Percentiles rank a stretch among this genome's conserved stretches.
Evolutionary conservation across 1,284 basidiomycete species (phyloP).

Genomic region (Athelia psychrophila): DNA sequence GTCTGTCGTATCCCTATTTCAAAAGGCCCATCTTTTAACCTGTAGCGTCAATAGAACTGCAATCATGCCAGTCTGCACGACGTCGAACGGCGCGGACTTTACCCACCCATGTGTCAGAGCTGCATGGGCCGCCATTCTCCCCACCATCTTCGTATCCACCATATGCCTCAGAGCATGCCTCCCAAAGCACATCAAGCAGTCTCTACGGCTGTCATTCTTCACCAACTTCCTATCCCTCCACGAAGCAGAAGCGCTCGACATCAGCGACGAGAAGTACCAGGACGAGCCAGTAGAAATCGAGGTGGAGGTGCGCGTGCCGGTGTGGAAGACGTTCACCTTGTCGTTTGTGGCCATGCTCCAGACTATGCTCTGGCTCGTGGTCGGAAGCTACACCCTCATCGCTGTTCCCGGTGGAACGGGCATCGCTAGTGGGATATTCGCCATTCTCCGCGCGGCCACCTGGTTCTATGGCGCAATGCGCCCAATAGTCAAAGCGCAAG

Average conservation of each 20-base stretch:
- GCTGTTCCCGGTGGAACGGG: conserved; percentile 19
- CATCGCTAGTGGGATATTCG: conserved; percentile 26
- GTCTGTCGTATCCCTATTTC: not conserved
- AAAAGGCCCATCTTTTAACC: not conserved
- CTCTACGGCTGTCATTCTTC: conserved; percentile 35
- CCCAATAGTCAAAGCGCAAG: conserved; percentile 35
- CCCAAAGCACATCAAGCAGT: conserved; percentile 19
- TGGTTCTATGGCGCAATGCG: conserved; percentile 57
- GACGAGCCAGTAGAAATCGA: conserved; percentile 20
- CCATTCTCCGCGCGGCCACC: conserved; percentile 40
- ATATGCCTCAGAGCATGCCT: conserved; percentile 40
- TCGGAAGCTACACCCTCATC: conserved; percentile 42
- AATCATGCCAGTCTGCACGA: conserved; percentile 23
- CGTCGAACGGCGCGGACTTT: conserved; percentile 40
- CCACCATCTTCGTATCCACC: conserved; percentile 44
- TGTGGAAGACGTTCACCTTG: conserved; percentile 58
- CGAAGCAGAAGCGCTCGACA: conserved; percentile 56
- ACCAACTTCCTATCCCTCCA: conserved; percentile 48
- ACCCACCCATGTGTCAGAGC: conserved; percentile 49
- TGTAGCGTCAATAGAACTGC: not conserved
- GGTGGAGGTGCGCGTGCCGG: conserved; percentile 26
- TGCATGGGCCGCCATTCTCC: conserved; percentile 53
- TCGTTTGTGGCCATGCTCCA: conserved; percentile 46
- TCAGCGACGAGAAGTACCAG: conserved; percentile 17
- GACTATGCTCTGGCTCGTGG: conserved; percentile 46